A percentile compares a stretch with the other conserved stretches of the same genome.
phyloP scores from a whole-genome alignment of 805 yeast genomes.

The Grigorovia transvaalensis region DNA sequence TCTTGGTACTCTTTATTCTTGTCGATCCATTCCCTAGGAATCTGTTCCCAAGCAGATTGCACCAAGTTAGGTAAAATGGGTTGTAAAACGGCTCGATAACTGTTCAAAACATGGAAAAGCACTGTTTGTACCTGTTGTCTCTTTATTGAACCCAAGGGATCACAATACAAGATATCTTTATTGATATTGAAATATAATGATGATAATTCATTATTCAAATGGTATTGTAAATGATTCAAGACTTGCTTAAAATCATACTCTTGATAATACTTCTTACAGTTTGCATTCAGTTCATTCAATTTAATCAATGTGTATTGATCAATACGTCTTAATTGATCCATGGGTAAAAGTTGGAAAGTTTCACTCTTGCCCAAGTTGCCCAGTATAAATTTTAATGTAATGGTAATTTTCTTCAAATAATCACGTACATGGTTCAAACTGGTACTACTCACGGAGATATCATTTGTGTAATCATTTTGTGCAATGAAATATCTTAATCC shows the following conservation, averaged over 20 bases:
- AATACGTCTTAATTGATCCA: conserved; percentile 33
- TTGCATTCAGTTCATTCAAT: conserved; percentile 37
- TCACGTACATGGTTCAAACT: conserved; percentile 70
- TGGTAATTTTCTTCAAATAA: conserved; percentile 67
- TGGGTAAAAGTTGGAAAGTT: conserved; percentile 28
- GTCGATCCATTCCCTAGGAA: conserved; percentile 29
- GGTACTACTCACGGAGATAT: conserved; percentile 63
- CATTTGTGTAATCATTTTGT: conserved; percentile 74
- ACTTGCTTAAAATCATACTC: conserved; percentile 59
- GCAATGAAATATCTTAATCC: conserved; percentile 90
- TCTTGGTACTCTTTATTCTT: background rate
- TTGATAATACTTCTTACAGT: conserved; percentile 38
- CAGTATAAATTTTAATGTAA: conserved; percentile 68
- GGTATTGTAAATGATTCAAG: conserved; percentile 55
- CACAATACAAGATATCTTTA: conserved; percentile 80
- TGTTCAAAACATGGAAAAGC: conserved; percentile 44
- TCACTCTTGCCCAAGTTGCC: conserved; percentile 57
- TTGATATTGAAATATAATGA: conserved; percentile 77
- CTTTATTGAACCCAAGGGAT: conserved; percentile 32
- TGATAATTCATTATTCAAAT: conserved; percentile 66
- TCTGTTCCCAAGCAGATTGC: conserved; percentile 77
- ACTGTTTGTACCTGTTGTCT: conserved; percentile 49
- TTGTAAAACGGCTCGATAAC: conserved; percentile 56
- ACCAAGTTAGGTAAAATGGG: conserved; percentile 79
- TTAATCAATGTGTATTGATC: conserved; percentile 59